phyloP scores from a whole-genome alignment of 768 basidiomycete species.

The Mycena filopes region DNA sequence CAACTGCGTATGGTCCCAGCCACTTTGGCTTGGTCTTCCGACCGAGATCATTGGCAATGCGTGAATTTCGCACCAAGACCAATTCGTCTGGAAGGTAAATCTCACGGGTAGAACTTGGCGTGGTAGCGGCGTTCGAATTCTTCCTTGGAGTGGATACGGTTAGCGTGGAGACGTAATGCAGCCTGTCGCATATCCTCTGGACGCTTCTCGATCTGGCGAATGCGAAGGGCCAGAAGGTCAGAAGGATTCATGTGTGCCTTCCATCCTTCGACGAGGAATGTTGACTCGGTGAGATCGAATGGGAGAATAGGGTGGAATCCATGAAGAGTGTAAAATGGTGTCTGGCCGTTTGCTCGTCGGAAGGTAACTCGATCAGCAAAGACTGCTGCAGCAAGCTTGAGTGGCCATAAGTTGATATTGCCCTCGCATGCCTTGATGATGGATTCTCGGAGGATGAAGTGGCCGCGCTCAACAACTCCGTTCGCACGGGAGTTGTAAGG shows the following conservation, averaged over 20 bases:
- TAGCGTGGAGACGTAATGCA: not conserved
- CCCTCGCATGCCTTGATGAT: slow-evolving; percentile 10
- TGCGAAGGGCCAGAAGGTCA: slow-evolving; percentile 36
- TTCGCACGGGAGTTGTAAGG: slow-evolving; percentile 14
- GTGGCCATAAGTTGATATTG: slow-evolving; percentile 11
- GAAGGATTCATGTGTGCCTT: slow-evolving; percentile 4
- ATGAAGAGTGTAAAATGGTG: slow-evolving; percentile 37
- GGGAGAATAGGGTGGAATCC: slow-evolving; percentile 42
- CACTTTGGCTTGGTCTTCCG: not conserved
- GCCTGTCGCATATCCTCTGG: not conserved
- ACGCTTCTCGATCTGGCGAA: slow-evolving; percentile 35
- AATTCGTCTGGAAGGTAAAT: not conserved
- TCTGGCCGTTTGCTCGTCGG: slow-evolving; percentile 26
- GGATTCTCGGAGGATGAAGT: slow-evolving; percentile 10
- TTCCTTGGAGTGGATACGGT: not conserved
- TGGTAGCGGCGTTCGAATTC: not conserved
- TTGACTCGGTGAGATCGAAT: slow-evolving; percentile 43
- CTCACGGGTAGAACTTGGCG: not conserved
- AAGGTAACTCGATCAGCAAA: slow-evolving; percentile 33
- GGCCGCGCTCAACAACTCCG: slow-evolving; percentile 4
- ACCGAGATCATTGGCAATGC: not conserved
- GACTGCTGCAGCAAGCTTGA: not conserved
- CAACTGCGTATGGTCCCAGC: slow-evolving; percentile 15
- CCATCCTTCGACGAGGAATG: slow-evolving; percentile 40
- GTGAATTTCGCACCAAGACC: not conserved